Evolutionary conservation across 352 stramenopile species (phyloP).

Genomic region (Phytophthora melonis): DNA sequence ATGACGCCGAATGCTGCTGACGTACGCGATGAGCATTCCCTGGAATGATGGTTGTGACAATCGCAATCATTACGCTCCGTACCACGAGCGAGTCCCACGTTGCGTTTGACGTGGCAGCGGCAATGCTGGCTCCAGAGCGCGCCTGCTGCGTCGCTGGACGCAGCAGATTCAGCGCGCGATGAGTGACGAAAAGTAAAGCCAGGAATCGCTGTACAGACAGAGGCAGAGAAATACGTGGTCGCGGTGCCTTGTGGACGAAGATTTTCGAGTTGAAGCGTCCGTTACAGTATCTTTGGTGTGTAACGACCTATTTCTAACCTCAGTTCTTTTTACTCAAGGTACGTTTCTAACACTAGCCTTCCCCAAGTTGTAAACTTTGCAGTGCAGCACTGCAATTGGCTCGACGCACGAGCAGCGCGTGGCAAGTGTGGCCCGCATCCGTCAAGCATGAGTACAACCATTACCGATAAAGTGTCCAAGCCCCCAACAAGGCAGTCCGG

Average conservation of each 20-base stretch:
- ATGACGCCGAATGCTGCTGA: slow-evolving; percentile 10
- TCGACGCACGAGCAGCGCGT: slow-evolving; percentile 17
- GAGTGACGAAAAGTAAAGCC: background rate
- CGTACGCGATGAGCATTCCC: slow-evolving; percentile 18
- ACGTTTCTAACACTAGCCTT: slow-evolving; percentile 16
- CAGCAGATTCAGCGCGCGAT: background rate
- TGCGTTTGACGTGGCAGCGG: background rate
- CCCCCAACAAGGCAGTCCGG: slow-evolving; percentile 1
- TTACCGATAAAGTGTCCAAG: slow-evolving; percentile 5
- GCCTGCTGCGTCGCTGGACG: background rate
- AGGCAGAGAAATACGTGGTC: background rate
- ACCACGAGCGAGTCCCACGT: slow-evolving; percentile 2
- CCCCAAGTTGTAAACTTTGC: background rate
- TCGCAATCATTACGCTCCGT: slow-evolving; percentile 15
- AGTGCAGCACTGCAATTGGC: slow-evolving; percentile 17
- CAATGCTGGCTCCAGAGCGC: background rate
- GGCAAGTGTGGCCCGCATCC: slow-evolving; percentile 17
- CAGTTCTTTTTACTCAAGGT: background rate
- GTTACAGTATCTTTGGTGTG: background rate
- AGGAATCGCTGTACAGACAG: background rate
- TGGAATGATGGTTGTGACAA: slow-evolving; percentile 14
- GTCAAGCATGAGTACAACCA: slow-evolving; percentile 9
- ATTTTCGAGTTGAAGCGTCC: background rate
- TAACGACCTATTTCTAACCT: background rate
- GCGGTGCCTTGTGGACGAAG: background rate